Percentiles rank a stretch among this genome's conserved stretches.
phyloP scores from a whole-genome alignment of 1,284 basidiomycete species.

The Apiotrichum porosum region DNA sequence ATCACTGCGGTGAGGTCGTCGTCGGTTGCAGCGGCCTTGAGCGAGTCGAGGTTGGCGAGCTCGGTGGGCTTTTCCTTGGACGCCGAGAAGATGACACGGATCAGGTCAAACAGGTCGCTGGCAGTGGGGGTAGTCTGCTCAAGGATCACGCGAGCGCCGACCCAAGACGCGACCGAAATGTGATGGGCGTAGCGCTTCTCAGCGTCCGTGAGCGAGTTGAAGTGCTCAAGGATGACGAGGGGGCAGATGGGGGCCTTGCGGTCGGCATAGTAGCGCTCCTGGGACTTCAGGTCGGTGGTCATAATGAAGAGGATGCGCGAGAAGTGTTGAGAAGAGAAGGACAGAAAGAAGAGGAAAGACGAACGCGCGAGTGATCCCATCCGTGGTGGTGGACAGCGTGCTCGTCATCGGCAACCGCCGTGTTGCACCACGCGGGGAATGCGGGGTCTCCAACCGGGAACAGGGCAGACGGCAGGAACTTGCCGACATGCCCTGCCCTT shows the following conservation, averaged over 20 bases:
- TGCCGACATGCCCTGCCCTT: no score
- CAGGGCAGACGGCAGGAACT: no score
- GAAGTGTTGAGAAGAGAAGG: no score
- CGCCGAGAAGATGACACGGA: conserved; percentile 8
- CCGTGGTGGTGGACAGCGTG: no score
- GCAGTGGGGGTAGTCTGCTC: conserved; percentile 16
- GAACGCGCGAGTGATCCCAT: no score
- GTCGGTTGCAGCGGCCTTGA: not conserved
- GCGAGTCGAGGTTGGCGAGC: conserved; percentile 11
- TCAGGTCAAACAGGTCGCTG: conserved; percentile 13
- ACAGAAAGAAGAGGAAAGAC: no score
- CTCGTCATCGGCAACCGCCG: no score
- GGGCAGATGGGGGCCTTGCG: conserved; percentile 19
- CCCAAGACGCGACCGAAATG: conserved; percentile 14
- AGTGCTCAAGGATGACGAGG: conserved; percentile 17
- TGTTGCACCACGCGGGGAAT: no score
- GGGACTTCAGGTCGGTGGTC: no score
- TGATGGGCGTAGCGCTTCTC: conserved; percentile 18
- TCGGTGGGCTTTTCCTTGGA: not conserved
- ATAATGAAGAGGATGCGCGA: no score
- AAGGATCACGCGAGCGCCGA: conserved; percentile 17
- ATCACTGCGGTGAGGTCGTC: conserved; percentile 8
- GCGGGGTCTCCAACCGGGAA: no score
- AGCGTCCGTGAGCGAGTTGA: conserved; percentile 8
- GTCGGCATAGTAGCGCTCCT: conserved; percentile 20